A percentile compares a stretch with the other conserved stretches of the same genome.
Conservation (phyloP, 805 yeast species). For the Metschnikowia aberdeeniae region DNA sequence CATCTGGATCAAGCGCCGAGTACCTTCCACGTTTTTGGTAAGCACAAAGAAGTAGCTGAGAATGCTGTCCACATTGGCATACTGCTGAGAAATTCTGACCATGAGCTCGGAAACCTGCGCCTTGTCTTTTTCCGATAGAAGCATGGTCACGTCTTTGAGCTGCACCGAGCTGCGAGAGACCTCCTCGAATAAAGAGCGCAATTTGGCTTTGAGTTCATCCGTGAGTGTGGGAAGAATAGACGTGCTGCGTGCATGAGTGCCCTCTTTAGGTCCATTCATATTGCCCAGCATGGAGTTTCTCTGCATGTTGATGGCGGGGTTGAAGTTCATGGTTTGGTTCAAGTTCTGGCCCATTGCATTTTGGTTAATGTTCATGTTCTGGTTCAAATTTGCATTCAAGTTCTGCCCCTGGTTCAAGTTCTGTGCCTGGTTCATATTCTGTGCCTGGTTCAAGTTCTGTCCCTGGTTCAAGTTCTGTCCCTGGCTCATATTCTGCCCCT, state of each 20-base stretch:
- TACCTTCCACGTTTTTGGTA: conserved; percentile 71
- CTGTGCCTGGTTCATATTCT: background rate
- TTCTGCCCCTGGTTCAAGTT: background rate
- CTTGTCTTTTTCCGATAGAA: conserved; percentile 62
- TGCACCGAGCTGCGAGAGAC: conserved; percentile 64
- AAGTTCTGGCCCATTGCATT: background rate
- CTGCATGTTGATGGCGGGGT: background rate
- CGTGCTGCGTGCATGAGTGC: background rate
- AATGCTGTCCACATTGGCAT: conserved; percentile 66
- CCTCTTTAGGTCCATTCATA: background rate
- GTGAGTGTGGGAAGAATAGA: conserved; percentile 36
- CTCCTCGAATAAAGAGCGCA: conserved; percentile 64
- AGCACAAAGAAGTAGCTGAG: conserved; percentile 74
- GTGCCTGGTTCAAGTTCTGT: background rate
- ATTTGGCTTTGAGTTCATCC: conserved; percentile 58
- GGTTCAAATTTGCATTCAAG: background rate
- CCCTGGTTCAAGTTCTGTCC: background rate
- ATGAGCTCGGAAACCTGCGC: conserved; percentile 52
- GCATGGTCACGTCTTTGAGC: conserved; percentile 60
- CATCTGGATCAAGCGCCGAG: conserved; percentile 72
- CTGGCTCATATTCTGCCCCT: background rate
- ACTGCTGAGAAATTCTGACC: conserved; percentile 53
- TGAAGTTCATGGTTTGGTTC: conserved; percentile 1
- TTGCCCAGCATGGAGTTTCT: background rate
- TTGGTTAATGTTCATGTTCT: conserved; percentile 2